Evolutionary conservation across 2,329 filamentous ascomycete species (phyloP).

Genomic region (Xylaria arbuscula): DNA sequence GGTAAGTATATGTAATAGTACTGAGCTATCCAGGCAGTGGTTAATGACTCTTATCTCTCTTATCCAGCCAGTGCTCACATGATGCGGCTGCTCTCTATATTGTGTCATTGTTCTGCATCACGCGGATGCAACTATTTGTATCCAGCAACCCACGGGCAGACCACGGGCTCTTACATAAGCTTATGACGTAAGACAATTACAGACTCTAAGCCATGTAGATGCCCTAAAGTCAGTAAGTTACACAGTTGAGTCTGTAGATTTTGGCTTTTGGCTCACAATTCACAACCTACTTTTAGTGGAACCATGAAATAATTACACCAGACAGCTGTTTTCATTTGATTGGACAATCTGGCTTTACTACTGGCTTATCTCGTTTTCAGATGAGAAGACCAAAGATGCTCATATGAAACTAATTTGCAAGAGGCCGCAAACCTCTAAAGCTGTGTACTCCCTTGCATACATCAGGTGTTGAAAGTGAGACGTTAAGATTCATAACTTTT

Average conservation of each 20-base stretch:
- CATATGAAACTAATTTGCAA: not conserved
- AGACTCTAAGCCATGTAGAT: not conserved
- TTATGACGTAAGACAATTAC: slow-evolving; percentile 21
- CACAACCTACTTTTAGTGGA: not conserved
- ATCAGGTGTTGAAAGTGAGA: too few species aligned
- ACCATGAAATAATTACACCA: not conserved
- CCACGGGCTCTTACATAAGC: slow-evolving; percentile 28
- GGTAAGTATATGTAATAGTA: too few species aligned
- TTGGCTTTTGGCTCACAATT: too few species aligned
- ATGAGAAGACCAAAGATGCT: not conserved
- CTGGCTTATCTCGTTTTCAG: not conserved
- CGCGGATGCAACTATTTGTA: slow-evolving; percentile 18
- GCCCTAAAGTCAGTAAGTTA: not conserved
- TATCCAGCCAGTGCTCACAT: slow-evolving; percentile 29
- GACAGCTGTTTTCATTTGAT: not conserved
- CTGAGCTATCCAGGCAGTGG: too few species aligned
- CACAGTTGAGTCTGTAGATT: too few species aligned
- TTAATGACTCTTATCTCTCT: slow-evolving; percentile 22
- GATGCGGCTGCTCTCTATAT: slow-evolving; percentile 22
- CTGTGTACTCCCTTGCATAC: not conserved
- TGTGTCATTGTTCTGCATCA: slow-evolving; percentile 27
- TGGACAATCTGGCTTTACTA: not conserved
- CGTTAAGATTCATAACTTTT: too few species aligned
- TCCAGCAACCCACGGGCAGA: not conserved
- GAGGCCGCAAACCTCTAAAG: not conserved